Conservation (phyloP, 163 green algal genomes). For the Chlamydomonas reinhardtii region DNA sequence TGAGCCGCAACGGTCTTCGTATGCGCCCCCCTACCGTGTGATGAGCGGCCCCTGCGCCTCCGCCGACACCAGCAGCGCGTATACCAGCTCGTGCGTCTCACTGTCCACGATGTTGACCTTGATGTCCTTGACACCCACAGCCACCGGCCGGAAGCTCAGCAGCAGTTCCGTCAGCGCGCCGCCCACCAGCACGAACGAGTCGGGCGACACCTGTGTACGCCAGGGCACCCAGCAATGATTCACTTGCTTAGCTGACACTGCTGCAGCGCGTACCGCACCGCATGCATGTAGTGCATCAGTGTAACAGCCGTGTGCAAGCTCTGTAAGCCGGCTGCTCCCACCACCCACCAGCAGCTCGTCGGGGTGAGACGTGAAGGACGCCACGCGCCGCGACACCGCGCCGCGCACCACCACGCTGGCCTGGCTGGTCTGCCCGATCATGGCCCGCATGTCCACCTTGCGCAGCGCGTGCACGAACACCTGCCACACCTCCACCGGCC, state of each 20-base stretch:
- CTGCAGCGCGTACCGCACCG: too few relatives aligned
- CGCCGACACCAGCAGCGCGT: slow-evolving; percentile 66
- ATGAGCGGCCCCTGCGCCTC: slow-evolving; percentile 60
- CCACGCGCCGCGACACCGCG: slow-evolving; percentile 58
- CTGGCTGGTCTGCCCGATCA: slow-evolving; percentile 68
- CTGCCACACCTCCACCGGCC: slow-evolving; percentile 74
- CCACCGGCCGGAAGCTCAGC: slow-evolving; percentile 67
- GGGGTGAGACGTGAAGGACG: slow-evolving; percentile 68
- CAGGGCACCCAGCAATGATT: too few relatives aligned
- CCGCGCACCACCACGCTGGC: slow-evolving; percentile 70
- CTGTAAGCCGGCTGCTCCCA: neutral
- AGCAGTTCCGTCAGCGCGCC: slow-evolving; percentile 69
- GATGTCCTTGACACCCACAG: slow-evolving; percentile 58
- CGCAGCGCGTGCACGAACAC: slow-evolving; percentile 70
- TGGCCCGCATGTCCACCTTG: slow-evolving; percentile 73
- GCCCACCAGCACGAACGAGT: slow-evolving; percentile 66
- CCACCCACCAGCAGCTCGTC: slow-evolving; percentile 71
- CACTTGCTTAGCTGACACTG: too few relatives aligned
- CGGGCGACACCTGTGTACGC: slow-evolving; percentile 55
- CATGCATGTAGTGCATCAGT: too few relatives aligned
- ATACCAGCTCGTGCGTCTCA: slow-evolving; percentile 64
- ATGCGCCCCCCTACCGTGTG: neutral
- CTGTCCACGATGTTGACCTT: slow-evolving; percentile 75
- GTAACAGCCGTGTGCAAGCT: neutral
- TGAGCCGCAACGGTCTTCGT: too few relatives aligned